Base-by-base conservation (phyloP, 495 filamentous ascomycete genomes). In the Astrocystis sublimbata region DNA sequence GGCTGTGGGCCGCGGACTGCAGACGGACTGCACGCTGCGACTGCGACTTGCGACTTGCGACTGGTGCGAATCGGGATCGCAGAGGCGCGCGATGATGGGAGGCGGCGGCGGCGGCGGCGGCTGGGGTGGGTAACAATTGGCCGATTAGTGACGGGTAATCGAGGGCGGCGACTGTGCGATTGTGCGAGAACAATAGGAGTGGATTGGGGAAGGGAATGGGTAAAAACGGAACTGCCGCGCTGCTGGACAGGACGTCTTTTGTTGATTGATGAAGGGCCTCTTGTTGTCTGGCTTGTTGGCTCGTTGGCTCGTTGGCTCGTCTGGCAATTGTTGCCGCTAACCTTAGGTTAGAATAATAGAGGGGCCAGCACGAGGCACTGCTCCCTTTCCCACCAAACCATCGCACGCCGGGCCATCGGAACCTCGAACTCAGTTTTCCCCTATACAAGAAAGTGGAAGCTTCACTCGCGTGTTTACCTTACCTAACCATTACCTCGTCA, bases 391-490 rank as follows among this genome's bases (percentile, higher is more conserved):
- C 23, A 56, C 23, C 53, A 56, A 38, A 8, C 35, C 26, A 45
- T n/a, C n/a, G n/a, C n/a, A n/a, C 43, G 12, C 24, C 54, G 54
- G 54, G 54, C 40, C 45, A 57, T 57, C 54, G 54, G 54, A 57
- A 45, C 30, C 7, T 21, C 3, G 49, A 33, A 17, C 19, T 12
- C 0, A 2, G 42, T 12, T 17, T 24, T 24, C 15, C n/a, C n/a
- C n/a, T n/a, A n/a, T n/a, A n/a, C n/a, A n/a, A n/a, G n/a, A n/a
- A n/a, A n/a, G n/a, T n/a, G n/a, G n/a, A n/a, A n/a, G n/a, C n/a
- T n/a, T n/a, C n/a, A n/a, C n/a, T n/a, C n/a, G n/a, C n/a, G n/a
- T n/a, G n/a, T n/a, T n/a, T n/a, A n/a, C n/a, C n/a, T n/a, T n/a
- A n/a, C n/a, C n/a, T n/a, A 8, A 15, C 45, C 10, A 26, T 47